Evolutionary conservation across 2,329 filamentous ascomycete species (phyloP).

Genomic region (Fusarium zealandicum): DNA sequence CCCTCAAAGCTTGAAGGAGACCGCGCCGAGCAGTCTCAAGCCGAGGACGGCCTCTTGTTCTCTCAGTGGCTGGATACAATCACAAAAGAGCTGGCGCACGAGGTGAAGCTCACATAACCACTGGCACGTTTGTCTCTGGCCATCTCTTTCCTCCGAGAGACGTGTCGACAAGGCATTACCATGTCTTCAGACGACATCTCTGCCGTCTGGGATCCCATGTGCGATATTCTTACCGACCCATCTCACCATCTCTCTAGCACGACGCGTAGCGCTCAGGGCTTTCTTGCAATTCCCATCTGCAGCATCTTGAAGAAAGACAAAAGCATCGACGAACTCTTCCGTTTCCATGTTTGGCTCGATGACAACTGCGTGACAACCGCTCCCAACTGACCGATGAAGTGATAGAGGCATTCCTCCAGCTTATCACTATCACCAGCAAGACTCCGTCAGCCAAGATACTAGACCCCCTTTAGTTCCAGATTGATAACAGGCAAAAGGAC

Average conservation of each 20-base stretch:
- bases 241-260: neutral
- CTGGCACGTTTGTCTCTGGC: neutral
- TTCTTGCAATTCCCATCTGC: conserved; percentile 46
- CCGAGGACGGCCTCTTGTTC: neutral
- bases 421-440: too few relatives aligned
- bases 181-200: neutral
- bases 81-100: neutral
- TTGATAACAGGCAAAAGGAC: too few relatives aligned
- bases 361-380: too few relatives aligned
- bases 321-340: conserved; percentile 46
- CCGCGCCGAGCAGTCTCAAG: neutral
- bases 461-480: too few relatives aligned
- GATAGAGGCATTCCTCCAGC: too few relatives aligned
- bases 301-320: conserved; percentile 42
- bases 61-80: neutral
- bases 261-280: conserved; percentile 46
- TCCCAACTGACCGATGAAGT: too few relatives aligned
- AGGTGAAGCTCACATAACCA: neutral
- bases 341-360: conserved; percentile 49
- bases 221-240: neutral
- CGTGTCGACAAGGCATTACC: neutral
- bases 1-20: neutral
- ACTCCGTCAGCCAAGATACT: too few relatives aligned
- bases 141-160: neutral
- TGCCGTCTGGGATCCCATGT: neutral